Percentiles rank a stretch among this genome's conserved stretches.
phyloP scores from a whole-genome alignment of 257 asterid genomes.

The Solanum medicagineum region DNA sequence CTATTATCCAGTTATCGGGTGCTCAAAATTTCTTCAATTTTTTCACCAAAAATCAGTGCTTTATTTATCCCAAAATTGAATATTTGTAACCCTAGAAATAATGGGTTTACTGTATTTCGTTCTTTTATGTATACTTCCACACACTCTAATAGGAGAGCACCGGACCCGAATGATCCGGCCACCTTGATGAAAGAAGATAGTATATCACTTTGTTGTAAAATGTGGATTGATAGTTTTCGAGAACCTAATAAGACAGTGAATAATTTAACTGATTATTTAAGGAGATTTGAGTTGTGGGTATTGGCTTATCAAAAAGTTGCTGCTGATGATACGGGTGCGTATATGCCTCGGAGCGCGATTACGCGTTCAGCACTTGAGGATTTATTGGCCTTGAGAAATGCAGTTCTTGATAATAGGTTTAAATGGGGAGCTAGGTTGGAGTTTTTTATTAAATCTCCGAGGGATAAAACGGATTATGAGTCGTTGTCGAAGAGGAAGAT shows the following conservation, averaged over 20 bases:
- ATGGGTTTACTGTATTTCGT: constrained; percentile 22
- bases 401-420: constrained; percentile 68
- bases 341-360: constrained; percentile 66
- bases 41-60: constrained; percentile 6
- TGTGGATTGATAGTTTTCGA: constrained; percentile 81
- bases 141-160: constrained; percentile 31
- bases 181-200: constrained; percentile 90
- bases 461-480: constrained; percentile 80
- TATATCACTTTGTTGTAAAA: constrained; percentile 56
- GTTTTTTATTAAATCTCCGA: constrained; percentile 73
- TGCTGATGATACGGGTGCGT: constrained; percentile 79
- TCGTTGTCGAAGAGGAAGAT: constrained; percentile 88
- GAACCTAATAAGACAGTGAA: constrained; percentile 52
- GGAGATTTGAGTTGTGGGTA: constrained; percentile 94
- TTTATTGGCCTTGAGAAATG: constrained; percentile 69
- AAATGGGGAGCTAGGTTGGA: constrained; percentile 96
- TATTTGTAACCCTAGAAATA: constrained; percentile 1
- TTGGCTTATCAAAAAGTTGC: constrained; percentile 88
- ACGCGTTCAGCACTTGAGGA: constrained; percentile 76
- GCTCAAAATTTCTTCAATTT: constrained; percentile 21
- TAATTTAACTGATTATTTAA: constrained; percentile 58
- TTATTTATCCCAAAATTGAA: constrained; percentile 18
- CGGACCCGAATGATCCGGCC: constrained; percentile 85
- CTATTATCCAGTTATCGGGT: constrained; percentile 24
- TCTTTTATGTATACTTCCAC: constrained; percentile 33